These are phyloP conservation scores for Yamadazyma dendronema DNA, from an alignment of 1,139 yeast genomes.

Conservation along the genomic window DNA sequence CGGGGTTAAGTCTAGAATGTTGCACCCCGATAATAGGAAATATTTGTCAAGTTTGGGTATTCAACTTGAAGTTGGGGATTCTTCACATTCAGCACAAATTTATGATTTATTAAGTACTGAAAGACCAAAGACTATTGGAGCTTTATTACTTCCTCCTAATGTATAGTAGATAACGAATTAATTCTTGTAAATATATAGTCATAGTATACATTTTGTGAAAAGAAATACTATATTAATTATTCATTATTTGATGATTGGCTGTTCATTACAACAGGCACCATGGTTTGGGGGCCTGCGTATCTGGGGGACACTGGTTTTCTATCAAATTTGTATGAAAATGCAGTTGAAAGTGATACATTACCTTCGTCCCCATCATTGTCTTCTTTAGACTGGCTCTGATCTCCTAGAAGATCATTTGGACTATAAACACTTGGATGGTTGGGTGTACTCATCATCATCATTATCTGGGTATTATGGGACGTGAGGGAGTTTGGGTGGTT, in stretches of 20 bases:
- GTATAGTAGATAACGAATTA: conserved; percentile 24
- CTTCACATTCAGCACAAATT: conserved; percentile 65
- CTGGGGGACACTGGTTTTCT: conserved; percentile 8
- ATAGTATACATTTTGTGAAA: neutral
- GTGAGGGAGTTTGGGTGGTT: conserved; percentile 6
- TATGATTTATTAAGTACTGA: conserved; percentile 80
- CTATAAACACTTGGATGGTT: conserved; percentile 31
- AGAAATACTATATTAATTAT: conserved; percentile 8
- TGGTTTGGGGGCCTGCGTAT: conserved; percentile 5
- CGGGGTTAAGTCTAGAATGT: conserved; percentile 60
- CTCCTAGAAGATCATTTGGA: conserved; percentile 9
- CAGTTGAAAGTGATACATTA: conserved; percentile 14
- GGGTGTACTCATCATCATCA: conserved; percentile 49
- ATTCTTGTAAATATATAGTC: conserved; percentile 2
- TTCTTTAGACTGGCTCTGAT: conserved; percentile 2
- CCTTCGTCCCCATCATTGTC: conserved; percentile 13
- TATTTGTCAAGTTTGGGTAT: conserved; percentile 59
- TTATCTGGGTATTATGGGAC: conserved; percentile 15
- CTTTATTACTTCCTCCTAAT: conserved; percentile 69
- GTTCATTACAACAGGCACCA: conserved; percentile 9
- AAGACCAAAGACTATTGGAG: conserved; percentile 69
- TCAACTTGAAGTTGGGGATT: conserved; percentile 66
- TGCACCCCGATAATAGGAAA: conserved; percentile 53
- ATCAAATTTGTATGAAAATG: conserved; percentile 13
- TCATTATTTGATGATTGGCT: conserved; percentile 6